A percentile compares a stretch with the other conserved stretches of the same genome.
phyloP scores from a whole-genome alignment of 768 basidiomycete species.

The Mycena epipterygia region DNA sequence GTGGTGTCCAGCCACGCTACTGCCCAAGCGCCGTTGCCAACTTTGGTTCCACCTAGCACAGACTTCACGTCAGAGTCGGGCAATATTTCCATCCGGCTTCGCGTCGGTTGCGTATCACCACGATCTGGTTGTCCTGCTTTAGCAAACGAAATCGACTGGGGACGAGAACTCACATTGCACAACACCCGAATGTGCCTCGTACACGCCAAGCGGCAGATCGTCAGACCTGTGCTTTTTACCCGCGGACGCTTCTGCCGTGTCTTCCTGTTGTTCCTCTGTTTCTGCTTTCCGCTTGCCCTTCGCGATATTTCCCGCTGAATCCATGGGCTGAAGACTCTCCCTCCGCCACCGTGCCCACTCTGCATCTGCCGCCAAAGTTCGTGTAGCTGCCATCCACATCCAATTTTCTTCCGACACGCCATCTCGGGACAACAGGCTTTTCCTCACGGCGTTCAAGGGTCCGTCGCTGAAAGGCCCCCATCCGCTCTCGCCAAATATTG shows the following conservation, averaged over 20 bases:
- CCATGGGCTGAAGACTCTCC: constrained; percentile 65
- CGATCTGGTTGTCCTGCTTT: constrained; percentile 66
- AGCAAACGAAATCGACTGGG: constrained; percentile 1
- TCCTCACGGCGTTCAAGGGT: constrained; percentile 86
- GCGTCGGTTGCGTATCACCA: constrained; percentile 81
- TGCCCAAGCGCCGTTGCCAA: constrained; percentile 85
- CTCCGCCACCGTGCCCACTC: constrained; percentile 74
- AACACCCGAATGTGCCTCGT: constrained; percentile 85
- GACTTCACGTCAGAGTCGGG: constrained; percentile 60
- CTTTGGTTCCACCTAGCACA: constrained; percentile 79
- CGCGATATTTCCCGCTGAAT: constrained; percentile 54
- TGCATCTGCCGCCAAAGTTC: constrained; percentile 72
- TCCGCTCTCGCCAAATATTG: constrained; percentile 88
- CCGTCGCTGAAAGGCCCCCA: constrained; percentile 92
- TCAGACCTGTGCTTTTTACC: constrained; percentile 45
- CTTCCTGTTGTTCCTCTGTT: constrained; percentile 44
- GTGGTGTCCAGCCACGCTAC: constrained; percentile 82
- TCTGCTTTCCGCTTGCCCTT: constrained; percentile 48
- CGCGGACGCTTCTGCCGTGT: constrained; percentile 27
- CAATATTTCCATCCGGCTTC: constrained; percentile 69
- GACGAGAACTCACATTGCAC: constrained; percentile 74
- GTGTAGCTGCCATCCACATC: constrained; percentile 86
- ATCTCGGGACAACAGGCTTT: constrained; percentile 82
- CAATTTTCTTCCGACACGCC: constrained; percentile 92
- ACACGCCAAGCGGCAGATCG: constrained; percentile 72